Conservation (phyloP, 1,139 yeast genomes). For the Suhomyces choctaworum region DNA sequence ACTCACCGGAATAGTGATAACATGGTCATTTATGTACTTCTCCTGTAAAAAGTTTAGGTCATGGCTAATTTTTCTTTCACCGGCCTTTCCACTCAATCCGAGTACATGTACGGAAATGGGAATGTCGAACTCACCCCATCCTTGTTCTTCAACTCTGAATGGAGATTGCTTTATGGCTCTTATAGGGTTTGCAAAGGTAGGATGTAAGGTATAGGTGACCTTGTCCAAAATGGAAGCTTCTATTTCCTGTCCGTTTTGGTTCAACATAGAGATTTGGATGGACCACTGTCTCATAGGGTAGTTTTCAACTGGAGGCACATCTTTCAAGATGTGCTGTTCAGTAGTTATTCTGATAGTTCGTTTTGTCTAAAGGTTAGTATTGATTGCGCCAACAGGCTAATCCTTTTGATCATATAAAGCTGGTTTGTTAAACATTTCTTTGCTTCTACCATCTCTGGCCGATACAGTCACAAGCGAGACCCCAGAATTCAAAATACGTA, state of each 20-base stretch:
- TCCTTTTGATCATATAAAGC: no score
- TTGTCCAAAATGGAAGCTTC: conserved; percentile 90
- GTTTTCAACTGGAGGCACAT: conserved; percentile 84
- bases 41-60: conserved; percentile 85
- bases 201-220: conserved; percentile 91
- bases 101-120: conserved; percentile 74
- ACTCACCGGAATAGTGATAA: conserved; percentile 70
- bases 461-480: no score
- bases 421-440: no score
- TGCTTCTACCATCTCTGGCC: no score
- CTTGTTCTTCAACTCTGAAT: conserved; percentile 88
- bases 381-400: no score
- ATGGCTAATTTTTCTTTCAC: conserved; percentile 82
- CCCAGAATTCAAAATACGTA: no score
- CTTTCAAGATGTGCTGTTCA: conserved; percentile 78
- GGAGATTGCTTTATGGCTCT: conserved; percentile 82
- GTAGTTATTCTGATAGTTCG: conserved; percentile 90
- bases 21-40: conserved; percentile 76
- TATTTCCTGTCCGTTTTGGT: conserved; percentile 76
- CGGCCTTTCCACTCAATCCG: conserved; percentile 69
- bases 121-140: conserved; percentile 98
- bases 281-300: conserved; percentile 98
- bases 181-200: conserved; percentile 88
- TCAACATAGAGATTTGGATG: conserved; percentile 71
- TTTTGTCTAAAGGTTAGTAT: conserved; percentile 58